phyloP scores from a whole-genome alignment of 2,329 filamentous ascomycete genomes.

The Pseudonectria foliicola region DNA sequence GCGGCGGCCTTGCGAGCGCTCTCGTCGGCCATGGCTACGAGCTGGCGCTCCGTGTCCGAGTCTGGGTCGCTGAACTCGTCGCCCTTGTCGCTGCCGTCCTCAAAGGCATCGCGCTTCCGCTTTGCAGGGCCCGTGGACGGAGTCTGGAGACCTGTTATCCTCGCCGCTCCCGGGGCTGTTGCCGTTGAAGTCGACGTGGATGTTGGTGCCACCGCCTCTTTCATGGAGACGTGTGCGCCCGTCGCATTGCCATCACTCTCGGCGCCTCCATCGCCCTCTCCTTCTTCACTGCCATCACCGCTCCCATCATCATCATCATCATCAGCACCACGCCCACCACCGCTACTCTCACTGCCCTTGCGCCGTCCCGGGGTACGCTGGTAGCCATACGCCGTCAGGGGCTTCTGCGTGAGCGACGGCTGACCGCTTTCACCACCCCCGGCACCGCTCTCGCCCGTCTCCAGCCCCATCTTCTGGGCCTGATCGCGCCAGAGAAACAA shows the following conservation, averaged over 20 bases:
- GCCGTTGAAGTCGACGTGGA: conserved; percentile 1
- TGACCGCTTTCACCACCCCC: conserved; percentile 14
- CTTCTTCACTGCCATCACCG: too few relatives aligned
- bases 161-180: neutral
- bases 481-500: conserved; percentile 41
- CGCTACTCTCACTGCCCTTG: conserved; percentile 7
- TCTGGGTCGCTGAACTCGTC: conserved; percentile 27
- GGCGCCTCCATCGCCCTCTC: too few relatives aligned
- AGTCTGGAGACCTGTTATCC: conserved; percentile 7
- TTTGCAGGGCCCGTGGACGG: conserved; percentile 20
- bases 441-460: too few relatives aligned
- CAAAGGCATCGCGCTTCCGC: conserved; percentile 21
- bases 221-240: conserved; percentile 3
- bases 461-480: conserved; percentile 14
- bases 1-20: conserved; percentile 22
- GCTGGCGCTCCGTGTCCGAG: conserved; percentile 33
- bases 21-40: conserved; percentile 29
- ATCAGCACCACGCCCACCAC: too few relatives aligned
- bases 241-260: conserved; percentile 5
- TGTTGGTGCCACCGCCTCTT: neutral
- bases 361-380: conserved; percentile 15
- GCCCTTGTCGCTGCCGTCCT: conserved; percentile 17
- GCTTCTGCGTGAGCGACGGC: conserved; percentile 23
- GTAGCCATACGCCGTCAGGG: conserved; percentile 24
- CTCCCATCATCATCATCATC: too few relatives aligned